phyloP scores from a whole-genome alignment of 2,329 filamentous ascomycete genomes.

The Fusarium penzigii region DNA sequence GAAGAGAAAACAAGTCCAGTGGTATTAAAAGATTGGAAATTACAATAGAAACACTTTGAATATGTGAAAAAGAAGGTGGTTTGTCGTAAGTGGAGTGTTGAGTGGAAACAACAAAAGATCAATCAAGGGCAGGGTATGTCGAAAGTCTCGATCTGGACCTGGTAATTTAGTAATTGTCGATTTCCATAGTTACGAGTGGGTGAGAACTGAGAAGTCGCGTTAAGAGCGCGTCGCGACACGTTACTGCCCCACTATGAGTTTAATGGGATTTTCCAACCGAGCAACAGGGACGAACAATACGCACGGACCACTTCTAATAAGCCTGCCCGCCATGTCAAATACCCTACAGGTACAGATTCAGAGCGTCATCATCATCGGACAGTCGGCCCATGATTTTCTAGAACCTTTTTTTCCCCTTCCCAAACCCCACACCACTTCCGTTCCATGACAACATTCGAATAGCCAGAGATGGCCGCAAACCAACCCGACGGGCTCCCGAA shows the following conservation, averaged over 20 bases:
- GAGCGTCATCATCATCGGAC: conserved; percentile 23
- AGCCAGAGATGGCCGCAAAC: conserved; percentile 39
- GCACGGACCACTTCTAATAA: conserved; percentile 22
- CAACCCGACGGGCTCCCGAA: conserved; percentile 27
- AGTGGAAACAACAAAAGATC: conserved; percentile 24
- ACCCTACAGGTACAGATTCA: neutral
- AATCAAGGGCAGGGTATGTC: conserved; percentile 14
- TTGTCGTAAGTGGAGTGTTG: conserved; percentile 17
- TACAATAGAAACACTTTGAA: conserved; percentile 4
- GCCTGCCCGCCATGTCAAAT: no score
- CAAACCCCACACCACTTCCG: no score
- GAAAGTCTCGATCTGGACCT: conserved; percentile 27
- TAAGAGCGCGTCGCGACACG: conserved; percentile 34
- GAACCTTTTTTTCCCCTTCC: neutral
- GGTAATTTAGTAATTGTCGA: conserved; percentile 17
- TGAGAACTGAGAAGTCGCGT: conserved; percentile 33
- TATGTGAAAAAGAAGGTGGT: conserved; percentile 4
- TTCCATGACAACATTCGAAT: conserved; percentile 14
- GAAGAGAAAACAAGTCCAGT: conserved; percentile 5
- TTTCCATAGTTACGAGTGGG: conserved; percentile 1
- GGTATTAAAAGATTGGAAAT: neutral
- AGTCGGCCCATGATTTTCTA: conserved; percentile 24
- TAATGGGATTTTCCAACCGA: conserved; percentile 32
- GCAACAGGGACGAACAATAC: conserved; percentile 6
- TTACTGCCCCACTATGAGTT: conserved; percentile 26